Evolutionary conservation across 176 grass and related monocot species (phyloP).

Genomic region (Microstegium vimineum): DNA sequence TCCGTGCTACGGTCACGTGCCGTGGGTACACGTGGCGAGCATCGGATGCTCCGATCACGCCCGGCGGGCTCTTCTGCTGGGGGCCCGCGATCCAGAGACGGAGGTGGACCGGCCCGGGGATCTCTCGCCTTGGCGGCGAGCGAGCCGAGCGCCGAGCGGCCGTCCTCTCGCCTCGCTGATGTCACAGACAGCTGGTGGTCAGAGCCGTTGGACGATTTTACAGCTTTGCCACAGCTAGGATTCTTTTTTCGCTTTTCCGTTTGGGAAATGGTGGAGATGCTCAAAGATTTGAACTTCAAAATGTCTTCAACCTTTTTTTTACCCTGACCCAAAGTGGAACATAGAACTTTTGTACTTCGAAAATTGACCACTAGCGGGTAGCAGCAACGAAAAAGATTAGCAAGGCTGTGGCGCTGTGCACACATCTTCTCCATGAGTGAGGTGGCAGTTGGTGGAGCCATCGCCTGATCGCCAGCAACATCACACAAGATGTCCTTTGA

Average conservation of each 20-base stretch:
- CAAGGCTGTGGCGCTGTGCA: neutral
- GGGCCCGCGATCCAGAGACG: neutral
- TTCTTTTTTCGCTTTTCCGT: neutral
- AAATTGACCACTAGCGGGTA: neutral
- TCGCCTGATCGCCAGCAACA: neutral
- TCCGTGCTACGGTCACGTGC: neutral
- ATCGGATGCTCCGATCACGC: slow-evolving; percentile 7
- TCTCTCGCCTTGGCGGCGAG: slow-evolving; percentile 23
- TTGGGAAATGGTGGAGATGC: neutral
- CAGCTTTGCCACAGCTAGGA: slow-evolving; percentile 27
- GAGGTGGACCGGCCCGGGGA: neutral
- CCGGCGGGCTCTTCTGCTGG: neutral
- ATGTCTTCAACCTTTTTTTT: neutral
- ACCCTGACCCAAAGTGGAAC: neutral
- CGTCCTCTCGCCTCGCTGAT: slow-evolving; percentile 5
- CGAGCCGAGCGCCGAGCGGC: neutral
- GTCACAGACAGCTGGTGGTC: slow-evolving; percentile 33
- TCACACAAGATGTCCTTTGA: neutral
- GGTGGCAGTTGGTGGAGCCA: neutral
- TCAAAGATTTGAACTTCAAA: neutral
- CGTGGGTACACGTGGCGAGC: slow-evolving; percentile 19
- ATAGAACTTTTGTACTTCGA: too few relatives aligned
- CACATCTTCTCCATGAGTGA: neutral
- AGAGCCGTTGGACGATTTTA: slow-evolving; percentile 14
- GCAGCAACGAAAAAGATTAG: neutral